These are phyloP conservation scores for Sporothrix pallida DNA, from an alignment of 2,329 filamentous ascomycete species.

Conservation along the genomic window DNA sequence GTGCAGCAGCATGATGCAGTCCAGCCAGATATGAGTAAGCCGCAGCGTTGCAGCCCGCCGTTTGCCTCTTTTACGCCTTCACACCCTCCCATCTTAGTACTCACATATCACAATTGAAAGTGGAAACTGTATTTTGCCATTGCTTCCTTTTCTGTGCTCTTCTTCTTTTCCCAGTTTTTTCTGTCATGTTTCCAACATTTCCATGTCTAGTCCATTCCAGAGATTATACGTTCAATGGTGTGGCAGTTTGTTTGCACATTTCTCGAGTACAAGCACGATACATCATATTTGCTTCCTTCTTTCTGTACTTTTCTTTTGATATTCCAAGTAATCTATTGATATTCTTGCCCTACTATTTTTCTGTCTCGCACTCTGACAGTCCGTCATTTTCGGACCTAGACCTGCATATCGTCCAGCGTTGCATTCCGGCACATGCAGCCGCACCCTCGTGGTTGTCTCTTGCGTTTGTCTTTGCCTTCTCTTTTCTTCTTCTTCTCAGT, in stretches of 20 bases:
- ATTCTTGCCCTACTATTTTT: not conserved
- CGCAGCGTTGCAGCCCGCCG: conserved; percentile 6
- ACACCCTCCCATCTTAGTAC: not conserved
- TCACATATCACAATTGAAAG: not conserved
- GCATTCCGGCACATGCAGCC: conserved; percentile 5
- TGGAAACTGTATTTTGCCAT: not conserved
- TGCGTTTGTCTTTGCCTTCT: no score
- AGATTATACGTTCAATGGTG: not conserved
- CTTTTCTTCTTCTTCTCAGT: not conserved
- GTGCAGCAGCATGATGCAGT: not conserved
- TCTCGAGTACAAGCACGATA: not conserved
- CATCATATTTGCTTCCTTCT: conserved; percentile 17
- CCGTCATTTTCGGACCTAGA: conserved; percentile 3
- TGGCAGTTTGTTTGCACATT: not conserved
- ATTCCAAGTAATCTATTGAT: not conserved
- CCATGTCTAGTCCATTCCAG: not conserved
- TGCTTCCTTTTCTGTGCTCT: not conserved
- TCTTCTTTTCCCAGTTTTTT: not conserved
- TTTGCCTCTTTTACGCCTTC: not conserved
- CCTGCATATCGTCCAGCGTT: not conserved
- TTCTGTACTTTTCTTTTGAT: not conserved
- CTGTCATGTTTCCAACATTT: no score
- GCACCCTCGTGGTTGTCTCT: not conserved
- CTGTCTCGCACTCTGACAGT: conserved; percentile 14
- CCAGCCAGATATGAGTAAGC: not conserved